phyloP scores from a whole-genome alignment of 805 yeast genomes.

The Metschnikowia anglica region DNA sequence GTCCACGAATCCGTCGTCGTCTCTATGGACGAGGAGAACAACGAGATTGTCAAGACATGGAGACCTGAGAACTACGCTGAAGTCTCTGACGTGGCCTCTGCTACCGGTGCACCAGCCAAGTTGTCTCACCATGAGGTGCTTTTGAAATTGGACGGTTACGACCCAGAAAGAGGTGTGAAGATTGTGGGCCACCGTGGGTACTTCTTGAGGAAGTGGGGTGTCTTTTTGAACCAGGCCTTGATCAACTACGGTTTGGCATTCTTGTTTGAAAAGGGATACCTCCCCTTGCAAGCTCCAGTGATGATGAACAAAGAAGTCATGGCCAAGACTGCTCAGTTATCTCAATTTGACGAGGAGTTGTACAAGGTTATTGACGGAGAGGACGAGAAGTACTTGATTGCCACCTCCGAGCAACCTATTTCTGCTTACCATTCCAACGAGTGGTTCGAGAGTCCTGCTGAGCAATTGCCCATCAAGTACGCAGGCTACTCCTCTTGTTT shows the following conservation, averaged over 20 bases:
- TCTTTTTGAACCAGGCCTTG: slow-evolving; percentile 95
- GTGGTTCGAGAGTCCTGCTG: slow-evolving; percentile 97
- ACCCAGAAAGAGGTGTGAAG: slow-evolving; percentile 97
- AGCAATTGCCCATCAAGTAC: slow-evolving; percentile 93
- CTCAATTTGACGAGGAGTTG: slow-evolving; percentile 96
- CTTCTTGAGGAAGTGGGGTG: slow-evolving; percentile 93
- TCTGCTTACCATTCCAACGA: slow-evolving; percentile 96
- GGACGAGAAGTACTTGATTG: slow-evolving; percentile 96
- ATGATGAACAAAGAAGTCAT: slow-evolving; percentile 99
- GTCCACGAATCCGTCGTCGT: slow-evolving; percentile 90
- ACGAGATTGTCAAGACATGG: slow-evolving; percentile 86
- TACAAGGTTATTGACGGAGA: slow-evolving; percentile 96
- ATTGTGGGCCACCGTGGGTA: slow-evolving; percentile 98
- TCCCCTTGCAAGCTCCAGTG: slow-evolving; percentile 95
- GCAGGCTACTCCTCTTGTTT: slow-evolving; percentile 99
- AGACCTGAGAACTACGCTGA: slow-evolving; percentile 67
- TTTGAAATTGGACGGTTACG: slow-evolving; percentile 94
- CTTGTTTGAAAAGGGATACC: slow-evolving; percentile 74
- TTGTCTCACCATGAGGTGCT: slow-evolving; percentile 95
- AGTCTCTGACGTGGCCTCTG: slow-evolving; percentile 67
- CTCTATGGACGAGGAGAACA: slow-evolving; percentile 86
- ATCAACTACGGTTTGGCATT: slow-evolving; percentile 93
- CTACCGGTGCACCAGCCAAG: slow-evolving; percentile 70
- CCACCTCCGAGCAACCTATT: slow-evolving; percentile 98
- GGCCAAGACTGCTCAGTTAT: slow-evolving; percentile 99